Conservation (phyloP, 116 monocot species). For the Zostera marina region DNA sequence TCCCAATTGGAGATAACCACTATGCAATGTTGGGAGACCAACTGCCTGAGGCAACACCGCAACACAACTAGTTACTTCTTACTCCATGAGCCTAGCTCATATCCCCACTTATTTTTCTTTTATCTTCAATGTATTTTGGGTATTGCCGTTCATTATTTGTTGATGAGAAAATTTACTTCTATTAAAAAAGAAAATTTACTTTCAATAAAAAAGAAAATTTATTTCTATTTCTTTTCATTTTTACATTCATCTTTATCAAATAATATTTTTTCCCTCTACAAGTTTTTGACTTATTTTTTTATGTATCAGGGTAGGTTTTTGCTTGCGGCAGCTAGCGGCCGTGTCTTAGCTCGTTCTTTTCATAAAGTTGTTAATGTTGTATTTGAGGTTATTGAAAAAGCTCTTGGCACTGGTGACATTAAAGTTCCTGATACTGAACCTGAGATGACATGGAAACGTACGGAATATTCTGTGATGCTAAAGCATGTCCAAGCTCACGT, state of each 20-base stretch:
- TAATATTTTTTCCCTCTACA: neutral
- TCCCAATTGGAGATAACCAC: too few relatives aligned
- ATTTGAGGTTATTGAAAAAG: slow-evolving; percentile 86
- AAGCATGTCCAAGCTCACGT: slow-evolving; percentile 99
- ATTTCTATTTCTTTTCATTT: neutral
- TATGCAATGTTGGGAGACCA: too few relatives aligned
- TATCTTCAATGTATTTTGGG: too few relatives aligned
- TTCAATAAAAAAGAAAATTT: neutral
- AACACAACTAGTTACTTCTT: too few relatives aligned
- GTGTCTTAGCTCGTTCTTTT: slow-evolving; percentile 86
- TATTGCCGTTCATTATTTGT: too few relatives aligned
- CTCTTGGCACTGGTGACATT: slow-evolving; percentile 38
- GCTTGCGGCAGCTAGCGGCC: slow-evolving; percentile 97
- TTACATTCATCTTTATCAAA: neutral
- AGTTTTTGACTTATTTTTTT: slow-evolving; percentile 1
- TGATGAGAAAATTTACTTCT: too few relatives aligned
- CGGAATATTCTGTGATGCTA: slow-evolving; percentile 79
- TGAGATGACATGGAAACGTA: slow-evolving; percentile 90
- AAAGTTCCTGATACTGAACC: slow-evolving; percentile 58
- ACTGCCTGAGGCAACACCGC: too few relatives aligned
- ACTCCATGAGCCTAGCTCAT: too few relatives aligned
- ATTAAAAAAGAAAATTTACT: too few relatives aligned
- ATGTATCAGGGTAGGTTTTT: slow-evolving; percentile 90
- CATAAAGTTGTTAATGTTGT: slow-evolving; percentile 97
- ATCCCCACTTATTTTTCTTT: too few relatives aligned